These are phyloP conservation scores for Hypoxylon sp. DNA, from an alignment of 2,329 filamentous ascomycete genomes.

Conservation along the genomic window DNA sequence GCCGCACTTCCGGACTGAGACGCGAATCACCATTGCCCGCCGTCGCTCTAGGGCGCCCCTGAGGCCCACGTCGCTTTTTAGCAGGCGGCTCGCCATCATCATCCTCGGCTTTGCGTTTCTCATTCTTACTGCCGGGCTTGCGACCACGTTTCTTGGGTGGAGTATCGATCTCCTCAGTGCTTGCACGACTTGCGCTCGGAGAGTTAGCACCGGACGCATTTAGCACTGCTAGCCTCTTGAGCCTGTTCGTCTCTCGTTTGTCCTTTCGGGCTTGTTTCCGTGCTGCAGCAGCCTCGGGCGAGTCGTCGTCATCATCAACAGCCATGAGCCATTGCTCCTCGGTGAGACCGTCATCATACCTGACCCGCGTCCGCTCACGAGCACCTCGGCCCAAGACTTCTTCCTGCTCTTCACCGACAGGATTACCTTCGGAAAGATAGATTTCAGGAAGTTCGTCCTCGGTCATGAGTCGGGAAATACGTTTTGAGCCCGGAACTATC, in stretches of 20 bases:
- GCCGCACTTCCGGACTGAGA: constrained; percentile 77
- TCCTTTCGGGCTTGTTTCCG: constrained; percentile 89
- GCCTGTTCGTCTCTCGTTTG: constrained; percentile 81
- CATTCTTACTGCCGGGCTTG: constrained; percentile 78
- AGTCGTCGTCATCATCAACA: constrained; percentile 96
- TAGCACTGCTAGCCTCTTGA: constrained; percentile 65
- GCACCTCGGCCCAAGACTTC: constrained; percentile 88
- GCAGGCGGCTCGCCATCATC: constrained; percentile 81
- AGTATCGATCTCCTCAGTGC: constrained; percentile 83
- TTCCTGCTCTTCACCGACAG: constrained; percentile 81
- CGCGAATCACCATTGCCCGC: constrained; percentile 57
- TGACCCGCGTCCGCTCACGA: constrained; percentile 92
- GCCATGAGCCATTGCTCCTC: constrained; percentile 99
- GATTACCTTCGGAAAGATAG: constrained; percentile 88
- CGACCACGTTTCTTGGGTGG: constrained; percentile 86
- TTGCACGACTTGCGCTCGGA: constrained; percentile 82
- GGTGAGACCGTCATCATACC: constrained; percentile 96
- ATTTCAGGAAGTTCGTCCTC: constrained; percentile 94
- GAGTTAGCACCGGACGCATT: constrained; percentile 72
- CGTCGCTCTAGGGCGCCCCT: constrained; percentile 75
- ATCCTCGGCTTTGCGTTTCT: constrained; percentile 91
- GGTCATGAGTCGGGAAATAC: constrained; percentile 82
- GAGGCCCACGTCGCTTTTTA: constrained; percentile 81
- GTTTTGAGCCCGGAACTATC: constrained; percentile 70
- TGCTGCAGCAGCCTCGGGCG: constrained; percentile 90